phyloP scores from a whole-genome alignment of 345 rosid species.

The Physaria fendleri region DNA sequence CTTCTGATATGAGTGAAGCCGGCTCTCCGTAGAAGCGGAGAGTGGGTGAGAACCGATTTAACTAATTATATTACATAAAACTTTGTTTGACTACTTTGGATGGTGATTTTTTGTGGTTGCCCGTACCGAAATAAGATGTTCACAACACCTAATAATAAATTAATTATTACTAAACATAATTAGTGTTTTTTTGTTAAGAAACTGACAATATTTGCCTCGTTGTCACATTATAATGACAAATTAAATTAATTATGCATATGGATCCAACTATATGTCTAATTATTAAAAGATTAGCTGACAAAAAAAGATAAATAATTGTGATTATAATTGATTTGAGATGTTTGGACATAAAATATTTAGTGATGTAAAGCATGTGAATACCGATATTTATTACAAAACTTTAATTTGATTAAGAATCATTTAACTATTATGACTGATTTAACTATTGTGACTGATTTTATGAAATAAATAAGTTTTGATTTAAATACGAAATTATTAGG shows the following conservation, averaged over 20 bases:
- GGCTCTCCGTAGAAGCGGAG: too few species aligned
- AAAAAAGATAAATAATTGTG: slow-evolving; percentile 8
- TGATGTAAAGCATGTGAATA: too few species aligned
- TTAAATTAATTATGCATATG: slow-evolving; percentile 17
- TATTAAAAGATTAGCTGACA: slow-evolving; percentile 14
- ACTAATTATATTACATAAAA: neutral
- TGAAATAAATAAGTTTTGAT: too few species aligned
- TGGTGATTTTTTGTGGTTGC: slow-evolving; percentile 21
- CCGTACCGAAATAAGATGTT: slow-evolving; percentile 26
- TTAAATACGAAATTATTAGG: too few species aligned
- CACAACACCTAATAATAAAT: slow-evolving; percentile 17
- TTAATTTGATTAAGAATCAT: too few species aligned
- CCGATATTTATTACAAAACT: too few species aligned
- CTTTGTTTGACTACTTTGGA: slow-evolving; percentile 21
- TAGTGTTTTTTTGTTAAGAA: neutral
- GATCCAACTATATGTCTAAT: slow-evolving; percentile 10
- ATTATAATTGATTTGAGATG: neutral
- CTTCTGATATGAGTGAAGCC: too few species aligned
- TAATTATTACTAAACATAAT: neutral
- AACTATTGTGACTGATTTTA: too few species aligned
- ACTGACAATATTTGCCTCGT: slow-evolving; percentile 20
- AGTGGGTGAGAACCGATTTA: too few species aligned
- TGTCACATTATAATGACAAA: slow-evolving; percentile 9
- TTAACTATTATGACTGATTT: too few species aligned
- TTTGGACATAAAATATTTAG: slow-evolving; percentile 5